A percentile compares a stretch with the other conserved stretches of the same genome.
These are phyloP conservation scores for Kuraishia floccosa DNA, from an alignment of 805 yeast genomes.

Conservation along the genomic window DNA sequence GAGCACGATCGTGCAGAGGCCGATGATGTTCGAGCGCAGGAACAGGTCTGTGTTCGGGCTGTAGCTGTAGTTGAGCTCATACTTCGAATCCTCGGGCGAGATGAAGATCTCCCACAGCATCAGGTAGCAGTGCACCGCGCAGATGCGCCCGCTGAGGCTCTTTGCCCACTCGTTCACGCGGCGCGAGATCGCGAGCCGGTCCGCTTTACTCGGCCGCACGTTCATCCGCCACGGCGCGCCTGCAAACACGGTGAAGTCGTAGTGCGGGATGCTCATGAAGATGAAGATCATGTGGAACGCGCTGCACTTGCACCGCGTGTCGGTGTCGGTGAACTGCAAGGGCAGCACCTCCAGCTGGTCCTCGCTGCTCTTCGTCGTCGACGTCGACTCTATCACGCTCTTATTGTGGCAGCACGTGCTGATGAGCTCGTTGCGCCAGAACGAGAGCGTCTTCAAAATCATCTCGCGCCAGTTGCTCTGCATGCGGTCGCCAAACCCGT, in stretches of 20 bases:
- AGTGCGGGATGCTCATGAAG: conserved; percentile 59
- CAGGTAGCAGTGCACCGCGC: conserved; percentile 50
- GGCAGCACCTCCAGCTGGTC: conserved; percentile 13
- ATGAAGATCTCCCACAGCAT: conserved; percentile 52
- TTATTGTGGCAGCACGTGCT: conserved; percentile 21
- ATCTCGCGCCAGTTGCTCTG: conserved; percentile 59
- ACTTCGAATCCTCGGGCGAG: conserved; percentile 33
- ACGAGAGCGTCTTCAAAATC: conserved; percentile 58
- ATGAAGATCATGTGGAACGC: conserved; percentile 68
- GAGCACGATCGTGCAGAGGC: conserved; percentile 27
- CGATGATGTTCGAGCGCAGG: conserved; percentile 29
- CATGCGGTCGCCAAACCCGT: conserved; percentile 13
- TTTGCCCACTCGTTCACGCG: conserved; percentile 43
- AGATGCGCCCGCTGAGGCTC: conserved; percentile 33
- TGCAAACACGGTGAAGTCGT: conserved; percentile 67
- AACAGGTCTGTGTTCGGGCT: conserved; percentile 41
- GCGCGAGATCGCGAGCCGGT: conserved; percentile 33
- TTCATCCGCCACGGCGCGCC: conserved; percentile 80
- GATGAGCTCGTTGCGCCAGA: conserved; percentile 45
- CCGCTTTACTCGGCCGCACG: conserved; percentile 41
- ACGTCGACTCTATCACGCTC: conserved; percentile 18
- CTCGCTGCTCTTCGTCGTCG: neutral
- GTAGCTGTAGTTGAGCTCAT: conserved; percentile 31
- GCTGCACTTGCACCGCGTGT: conserved; percentile 49
- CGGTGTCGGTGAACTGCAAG: conserved; percentile 20